Conservation (phyloP, 106 monocot species). For the Dendrobium huoshanense region DNA sequence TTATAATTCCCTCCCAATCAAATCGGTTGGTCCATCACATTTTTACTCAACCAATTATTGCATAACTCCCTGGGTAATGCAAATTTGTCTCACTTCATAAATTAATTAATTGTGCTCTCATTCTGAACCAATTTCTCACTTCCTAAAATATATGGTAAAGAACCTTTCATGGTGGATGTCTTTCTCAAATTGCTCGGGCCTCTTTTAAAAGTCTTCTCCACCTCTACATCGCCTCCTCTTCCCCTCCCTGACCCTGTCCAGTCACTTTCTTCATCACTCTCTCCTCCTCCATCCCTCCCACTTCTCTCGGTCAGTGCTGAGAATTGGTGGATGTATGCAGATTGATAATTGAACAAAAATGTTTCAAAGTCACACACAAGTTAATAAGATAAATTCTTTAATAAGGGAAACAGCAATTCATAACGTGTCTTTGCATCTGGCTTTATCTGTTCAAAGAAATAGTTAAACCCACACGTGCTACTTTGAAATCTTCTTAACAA, state of each 20-base stretch:
- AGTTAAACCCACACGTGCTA: too few relatives aligned
- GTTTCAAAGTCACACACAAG: neutral
- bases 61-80: neutral
- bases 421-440: too few relatives aligned
- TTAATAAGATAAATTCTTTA: neutral
- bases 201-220: neutral
- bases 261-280: neutral
- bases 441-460: too few relatives aligned
- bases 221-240: neutral
- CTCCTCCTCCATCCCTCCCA: neutral
- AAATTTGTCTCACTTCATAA: neutral
- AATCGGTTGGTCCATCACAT: too few relatives aligned
- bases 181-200: neutral
- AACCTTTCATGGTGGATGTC: neutral
- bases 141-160: neutral
- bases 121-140: neutral
- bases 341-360: neutral
- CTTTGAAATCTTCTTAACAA: too few relatives aligned
- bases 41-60: neutral
- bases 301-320: neutral
- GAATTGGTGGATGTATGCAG: neutral
- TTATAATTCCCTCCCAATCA: too few relatives aligned
- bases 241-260: neutral
- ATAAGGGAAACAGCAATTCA: too few relatives aligned
- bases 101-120: neutral